Evolutionary conservation across 306 rosid species (phyloP).

Genomic region (Vigna nakashimae): DNA sequence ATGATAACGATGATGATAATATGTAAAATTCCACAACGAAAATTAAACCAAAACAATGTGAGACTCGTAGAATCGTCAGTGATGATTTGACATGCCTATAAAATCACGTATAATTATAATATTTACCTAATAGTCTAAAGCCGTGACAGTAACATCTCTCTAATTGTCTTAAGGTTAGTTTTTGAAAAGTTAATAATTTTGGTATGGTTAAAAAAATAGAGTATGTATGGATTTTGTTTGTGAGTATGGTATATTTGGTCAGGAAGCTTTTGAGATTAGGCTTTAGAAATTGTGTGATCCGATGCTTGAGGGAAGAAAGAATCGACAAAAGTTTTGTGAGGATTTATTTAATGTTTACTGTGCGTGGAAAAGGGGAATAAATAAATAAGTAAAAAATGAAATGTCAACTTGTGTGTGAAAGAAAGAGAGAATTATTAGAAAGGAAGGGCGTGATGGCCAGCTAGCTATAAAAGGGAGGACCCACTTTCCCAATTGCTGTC

Average conservation of each 20-base stretch:
- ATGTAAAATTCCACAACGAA: background rate
- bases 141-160: background rate
- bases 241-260: background rate
- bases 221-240: too few relatives aligned
- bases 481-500: slow-evolving; percentile 29
- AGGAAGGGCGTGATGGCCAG: slow-evolving; percentile 45
- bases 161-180: too few relatives aligned
- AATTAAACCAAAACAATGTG: background rate
- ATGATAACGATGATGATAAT: background rate
- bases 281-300: slow-evolving; percentile 49
- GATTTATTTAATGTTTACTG: too few relatives aligned
- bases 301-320: slow-evolving; percentile 38
- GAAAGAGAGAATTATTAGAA: slow-evolving; percentile 33
- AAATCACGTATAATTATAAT: background rate
- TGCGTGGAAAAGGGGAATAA: background rate
- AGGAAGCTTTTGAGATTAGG: slow-evolving; percentile 35
- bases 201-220: too few relatives aligned
- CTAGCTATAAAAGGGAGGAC: slow-evolving; percentile 16
- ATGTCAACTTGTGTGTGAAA: slow-evolving; percentile 42
- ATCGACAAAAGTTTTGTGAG: slow-evolving; percentile 24
- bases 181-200: too few relatives aligned
- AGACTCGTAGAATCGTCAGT: background rate
- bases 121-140: background rate
- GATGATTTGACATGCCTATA: background rate
- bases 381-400: background rate